Percentiles rank a stretch among this genome's conserved stretches.
Conservation (phyloP, 345 rosid genomes). For the Ceriops zippeliana region DNA sequence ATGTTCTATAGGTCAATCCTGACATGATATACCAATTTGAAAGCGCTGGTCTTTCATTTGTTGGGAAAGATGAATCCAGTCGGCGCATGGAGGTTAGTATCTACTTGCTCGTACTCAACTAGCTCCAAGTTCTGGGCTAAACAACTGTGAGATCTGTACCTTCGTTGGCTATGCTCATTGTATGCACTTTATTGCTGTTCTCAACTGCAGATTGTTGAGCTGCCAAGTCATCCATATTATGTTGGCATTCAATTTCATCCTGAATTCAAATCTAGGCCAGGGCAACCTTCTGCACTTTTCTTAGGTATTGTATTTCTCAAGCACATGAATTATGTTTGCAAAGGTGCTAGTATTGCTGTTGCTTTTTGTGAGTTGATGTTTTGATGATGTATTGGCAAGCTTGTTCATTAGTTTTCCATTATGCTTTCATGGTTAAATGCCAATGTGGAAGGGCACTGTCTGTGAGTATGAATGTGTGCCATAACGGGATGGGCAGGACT, state of each 20-base stretch:
- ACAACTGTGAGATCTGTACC: background rate
- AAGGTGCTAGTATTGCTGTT: background rate
- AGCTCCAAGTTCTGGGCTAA: background rate
- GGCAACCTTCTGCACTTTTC: slow-evolving; percentile 84
- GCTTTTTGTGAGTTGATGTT: background rate
- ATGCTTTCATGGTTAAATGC: background rate
- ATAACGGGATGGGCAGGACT: no score
- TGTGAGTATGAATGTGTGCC: background rate
- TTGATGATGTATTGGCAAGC: background rate
- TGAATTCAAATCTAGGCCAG: slow-evolving; percentile 92
- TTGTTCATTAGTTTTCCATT: background rate
- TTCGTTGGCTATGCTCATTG: background rate
- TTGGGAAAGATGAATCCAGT: slow-evolving; percentile 89
- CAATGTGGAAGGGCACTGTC: slow-evolving; percentile 5
- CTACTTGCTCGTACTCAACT: background rate
- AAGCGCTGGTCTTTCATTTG: slow-evolving; percentile 82
- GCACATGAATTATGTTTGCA: background rate
- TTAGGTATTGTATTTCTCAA: slow-evolving; percentile 45
- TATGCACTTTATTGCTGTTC: background rate
- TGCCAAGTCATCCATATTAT: slow-evolving; percentile 59
- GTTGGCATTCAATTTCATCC: slow-evolving; percentile 93
- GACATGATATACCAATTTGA: slow-evolving; percentile 61
- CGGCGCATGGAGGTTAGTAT: slow-evolving; percentile 74
- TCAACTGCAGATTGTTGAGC: slow-evolving; percentile 50
- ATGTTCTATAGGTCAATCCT: slow-evolving; percentile 65